These are phyloP conservation scores for Ascochyta lentis DNA, from an alignment of 2,329 filamentous ascomycete species.

Conservation along the genomic window DNA sequence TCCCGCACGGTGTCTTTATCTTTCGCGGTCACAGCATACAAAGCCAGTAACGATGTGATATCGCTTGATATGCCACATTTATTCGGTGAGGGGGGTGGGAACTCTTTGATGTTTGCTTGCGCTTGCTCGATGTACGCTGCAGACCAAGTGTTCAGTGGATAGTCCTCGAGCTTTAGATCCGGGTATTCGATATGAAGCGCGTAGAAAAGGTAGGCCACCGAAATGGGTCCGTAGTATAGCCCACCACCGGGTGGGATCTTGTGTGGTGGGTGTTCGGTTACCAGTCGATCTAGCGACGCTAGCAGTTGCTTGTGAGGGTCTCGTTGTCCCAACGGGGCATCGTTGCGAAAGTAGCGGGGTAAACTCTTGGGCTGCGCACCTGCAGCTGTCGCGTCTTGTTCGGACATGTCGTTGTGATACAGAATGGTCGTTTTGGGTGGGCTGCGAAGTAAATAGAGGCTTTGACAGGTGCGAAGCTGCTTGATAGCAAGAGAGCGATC, in stretches of 20 bases:
- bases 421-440: neutral
- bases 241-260: slow-evolving; percentile 55
- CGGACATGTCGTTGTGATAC: slow-evolving; percentile 32
- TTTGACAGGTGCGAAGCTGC: neutral
- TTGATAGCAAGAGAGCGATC: neutral
- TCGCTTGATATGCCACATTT: slow-evolving; percentile 60
- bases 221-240: slow-evolving; percentile 59
- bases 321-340: slow-evolving; percentile 44
- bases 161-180: slow-evolving; percentile 55
- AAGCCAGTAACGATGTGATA: slow-evolving; percentile 57
- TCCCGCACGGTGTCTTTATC: slow-evolving; percentile 58
- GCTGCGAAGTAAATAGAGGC: slow-evolving; percentile 5
- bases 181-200: slow-evolving; percentile 58
- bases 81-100: slow-evolving; percentile 53
- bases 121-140: slow-evolving; percentile 59
- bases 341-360: slow-evolving; percentile 53
- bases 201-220: slow-evolving; percentile 58
- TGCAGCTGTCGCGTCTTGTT: slow-evolving; percentile 26
- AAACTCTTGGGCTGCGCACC: slow-evolving; percentile 32
- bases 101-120: slow-evolving; percentile 57
- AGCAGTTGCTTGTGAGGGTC: slow-evolving; percentile 59
- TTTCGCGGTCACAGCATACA: slow-evolving; percentile 58
- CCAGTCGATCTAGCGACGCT: slow-evolving; percentile 57
- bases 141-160: slow-evolving; percentile 57
- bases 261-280: slow-evolving; percentile 56